Conservation (phyloP, 2,329 filamentous ascomycete species). For the Xylaria sp. region DNA sequence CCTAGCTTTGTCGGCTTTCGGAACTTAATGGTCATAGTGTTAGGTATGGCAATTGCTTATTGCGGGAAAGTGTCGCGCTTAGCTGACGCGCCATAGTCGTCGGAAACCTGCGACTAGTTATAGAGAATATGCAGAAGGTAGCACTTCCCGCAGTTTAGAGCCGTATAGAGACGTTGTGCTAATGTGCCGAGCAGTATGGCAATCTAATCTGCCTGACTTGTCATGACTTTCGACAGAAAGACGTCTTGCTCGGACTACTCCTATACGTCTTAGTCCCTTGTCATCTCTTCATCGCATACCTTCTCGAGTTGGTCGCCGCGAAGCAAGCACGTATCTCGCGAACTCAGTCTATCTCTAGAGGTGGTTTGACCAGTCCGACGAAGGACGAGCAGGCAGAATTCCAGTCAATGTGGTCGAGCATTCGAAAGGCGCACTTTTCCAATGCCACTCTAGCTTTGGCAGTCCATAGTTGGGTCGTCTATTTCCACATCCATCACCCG, state of each 20-base stretch:
- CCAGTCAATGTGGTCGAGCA: slow-evolving; percentile 79
- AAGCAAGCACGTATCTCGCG: slow-evolving; percentile 76
- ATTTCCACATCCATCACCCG: slow-evolving; percentile 91
- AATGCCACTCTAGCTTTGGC: slow-evolving; percentile 85
- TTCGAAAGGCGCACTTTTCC: slow-evolving; percentile 81
- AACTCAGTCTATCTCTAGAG: slow-evolving; percentile 60
- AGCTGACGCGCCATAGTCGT: slow-evolving; percentile 70
- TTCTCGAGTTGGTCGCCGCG: slow-evolving; percentile 87
- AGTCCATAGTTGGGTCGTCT: slow-evolving; percentile 86
- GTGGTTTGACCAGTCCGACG: slow-evolving; percentile 63
- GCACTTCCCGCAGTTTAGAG: slow-evolving; percentile 22
- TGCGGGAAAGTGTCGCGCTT: not conserved
- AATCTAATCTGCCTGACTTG: slow-evolving; percentile 92
- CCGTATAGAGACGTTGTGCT: slow-evolving; percentile 28
- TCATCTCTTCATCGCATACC: slow-evolving; percentile 88
- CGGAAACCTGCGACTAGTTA: slow-evolving; percentile 91
- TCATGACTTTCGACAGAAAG: slow-evolving; percentile 84
- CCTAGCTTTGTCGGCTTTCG: slow-evolving; percentile 94
- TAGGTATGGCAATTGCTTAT: slow-evolving; percentile 65
- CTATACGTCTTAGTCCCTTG: slow-evolving; percentile 90
- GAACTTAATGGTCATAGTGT: slow-evolving; percentile 94
- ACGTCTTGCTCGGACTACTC: slow-evolving; percentile 77
- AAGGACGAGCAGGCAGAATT: slow-evolving; percentile 74
- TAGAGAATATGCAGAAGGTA: slow-evolving; percentile 96
- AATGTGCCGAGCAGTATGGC: slow-evolving; percentile 74